Evolutionary conservation across 2,329 filamentous ascomycete genomes (phyloP).

Genomic region (Aureobasidium leucospermi): DNA sequence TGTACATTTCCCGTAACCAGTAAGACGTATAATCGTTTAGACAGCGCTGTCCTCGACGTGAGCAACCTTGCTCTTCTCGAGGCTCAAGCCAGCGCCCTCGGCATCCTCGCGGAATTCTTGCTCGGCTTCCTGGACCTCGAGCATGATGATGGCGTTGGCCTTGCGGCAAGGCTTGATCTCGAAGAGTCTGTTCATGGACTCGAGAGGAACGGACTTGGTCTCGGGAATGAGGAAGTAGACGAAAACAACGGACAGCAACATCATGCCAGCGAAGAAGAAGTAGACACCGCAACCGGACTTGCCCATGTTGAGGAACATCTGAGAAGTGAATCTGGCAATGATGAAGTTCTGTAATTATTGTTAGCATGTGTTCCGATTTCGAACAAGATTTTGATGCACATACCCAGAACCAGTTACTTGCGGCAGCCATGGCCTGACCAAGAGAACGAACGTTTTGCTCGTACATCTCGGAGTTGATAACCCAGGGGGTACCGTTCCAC

Average conservation of each 20-base stretch:
- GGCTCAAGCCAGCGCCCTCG: slow-evolving; percentile 2
- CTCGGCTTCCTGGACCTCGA: slow-evolving; percentile 20
- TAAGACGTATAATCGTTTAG: background rate
- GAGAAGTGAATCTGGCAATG: slow-evolving; percentile 32
- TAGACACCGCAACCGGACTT: slow-evolving; percentile 31
- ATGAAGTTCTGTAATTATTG: slow-evolving; percentile 23
- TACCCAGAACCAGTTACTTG: slow-evolving; percentile 26
- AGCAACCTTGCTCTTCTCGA: slow-evolving; percentile 6
- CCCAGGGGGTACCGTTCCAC: slow-evolving; percentile 29
- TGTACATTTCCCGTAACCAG: background rate
- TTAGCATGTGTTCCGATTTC: background rate
- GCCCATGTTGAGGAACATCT: slow-evolving; percentile 45
- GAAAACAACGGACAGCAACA: slow-evolving; percentile 38
- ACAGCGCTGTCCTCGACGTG: background rate
- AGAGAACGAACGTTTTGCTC: slow-evolving; percentile 31
- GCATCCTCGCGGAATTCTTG: slow-evolving; percentile 9
- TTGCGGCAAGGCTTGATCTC: slow-evolving; percentile 35
- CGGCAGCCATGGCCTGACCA: slow-evolving; percentile 27
- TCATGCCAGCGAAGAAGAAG: slow-evolving; percentile 44
- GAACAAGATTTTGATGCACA: background rate
- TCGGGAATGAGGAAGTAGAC: slow-evolving; percentile 39
- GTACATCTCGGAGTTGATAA: slow-evolving; percentile 44
- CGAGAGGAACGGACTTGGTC: slow-evolving; percentile 39
- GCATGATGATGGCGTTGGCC: slow-evolving; percentile 34
- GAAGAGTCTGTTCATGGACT: slow-evolving; percentile 41